Base-by-base conservation (phyloP, 306 rosid genomes). In the Quercus aquifolioides region DNA sequence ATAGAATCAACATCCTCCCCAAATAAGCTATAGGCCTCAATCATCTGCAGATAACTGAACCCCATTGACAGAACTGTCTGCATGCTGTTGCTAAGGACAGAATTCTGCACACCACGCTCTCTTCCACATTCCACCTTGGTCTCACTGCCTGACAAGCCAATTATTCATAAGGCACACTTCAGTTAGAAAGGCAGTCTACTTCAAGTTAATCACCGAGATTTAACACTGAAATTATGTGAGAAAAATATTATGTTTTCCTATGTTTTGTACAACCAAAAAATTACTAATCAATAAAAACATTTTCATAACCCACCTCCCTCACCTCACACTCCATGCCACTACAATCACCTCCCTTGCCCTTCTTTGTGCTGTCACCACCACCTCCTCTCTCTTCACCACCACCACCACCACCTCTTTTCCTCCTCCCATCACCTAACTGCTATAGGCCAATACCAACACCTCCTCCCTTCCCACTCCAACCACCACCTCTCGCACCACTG, bases 1-100 rank as follows among this genome's bases (percentile, higher is more conserved):
- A 95, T 90, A 7, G 99, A 95, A 81, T 95, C 98, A 5, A 91
- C 99, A 74, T 95, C 97, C 41, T 95, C 99, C 52, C 99, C 97
- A 71, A 95, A 95, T 79, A 95, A 88, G 86, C 92, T 93, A 86
- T 93, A 91, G 1, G 99, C 99, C 82, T 95, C 98, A 0, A 90
- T 86, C 15, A 84, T 96, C 89, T 91, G 98, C 21, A 93, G 86
- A 80, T 95, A 93, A 82, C 90, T 82, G 85, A 95, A 95, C 55
- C 99, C 99, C 99, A 95, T 95, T 0, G 98, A 89, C 9, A 95
- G 81, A 76, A 92, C 76, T 14, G 88, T 82, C 78, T 84, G 89
- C 85, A 93, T 84, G 35, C 98, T 79, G 57, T 86, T 89, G 87
- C 99, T 91, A 6, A 90, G 84, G 73, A 74, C 84, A 8, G 79